phyloP scores from a whole-genome alignment of 768 basidiomycete genomes.

The Rossbeevera mucosa region DNA sequence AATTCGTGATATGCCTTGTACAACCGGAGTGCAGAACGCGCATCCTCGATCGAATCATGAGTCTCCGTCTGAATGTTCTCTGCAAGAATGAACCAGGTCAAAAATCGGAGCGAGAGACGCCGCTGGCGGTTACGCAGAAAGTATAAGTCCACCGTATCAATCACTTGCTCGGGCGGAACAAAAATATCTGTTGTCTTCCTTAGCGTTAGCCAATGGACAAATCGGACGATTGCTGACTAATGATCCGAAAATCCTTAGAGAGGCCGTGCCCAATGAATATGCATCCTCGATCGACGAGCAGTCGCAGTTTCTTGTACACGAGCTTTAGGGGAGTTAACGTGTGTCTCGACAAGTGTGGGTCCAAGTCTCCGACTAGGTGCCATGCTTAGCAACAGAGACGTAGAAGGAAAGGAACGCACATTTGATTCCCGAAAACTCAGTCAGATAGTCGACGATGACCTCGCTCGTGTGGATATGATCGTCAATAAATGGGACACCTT shows the following conservation, averaged over 20 bases:
- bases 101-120: constrained; percentile 85
- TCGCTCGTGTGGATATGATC: constrained; percentile 98
- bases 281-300: constrained; percentile 91
- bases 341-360: constrained; percentile 75
- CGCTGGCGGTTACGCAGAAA: constrained; percentile 78
- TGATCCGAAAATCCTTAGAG: constrained; percentile 96
- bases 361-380: constrained; percentile 80
- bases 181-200: constrained; percentile 66
- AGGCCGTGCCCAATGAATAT: constrained; percentile 97
- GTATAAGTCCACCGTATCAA: constrained; percentile 97
- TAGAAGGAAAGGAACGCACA: constrained; percentile 46
- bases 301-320: constrained; percentile 95
- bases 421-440: constrained; percentile 94
- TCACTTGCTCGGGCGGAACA: constrained; percentile 91
- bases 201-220: background rate
- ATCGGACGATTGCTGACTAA: constrained; percentile 58
- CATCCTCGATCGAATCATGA: constrained; percentile 99
- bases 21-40: constrained; percentile 76
- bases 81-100: constrained; percentile 90
- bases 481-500: constrained; percentile 91
- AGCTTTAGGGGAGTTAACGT: constrained; percentile 93
- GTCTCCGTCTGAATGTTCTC: constrained; percentile 91
- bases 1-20: constrained; percentile 79
- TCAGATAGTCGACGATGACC: constrained; percentile 91
- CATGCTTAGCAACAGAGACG: background rate